A percentile compares a stretch with the other conserved stretches of the same genome.
Evolutionary conservation across 805 yeast species (phyloP).

Genomic region (Zygotorulaspora chibaensis): DNA sequence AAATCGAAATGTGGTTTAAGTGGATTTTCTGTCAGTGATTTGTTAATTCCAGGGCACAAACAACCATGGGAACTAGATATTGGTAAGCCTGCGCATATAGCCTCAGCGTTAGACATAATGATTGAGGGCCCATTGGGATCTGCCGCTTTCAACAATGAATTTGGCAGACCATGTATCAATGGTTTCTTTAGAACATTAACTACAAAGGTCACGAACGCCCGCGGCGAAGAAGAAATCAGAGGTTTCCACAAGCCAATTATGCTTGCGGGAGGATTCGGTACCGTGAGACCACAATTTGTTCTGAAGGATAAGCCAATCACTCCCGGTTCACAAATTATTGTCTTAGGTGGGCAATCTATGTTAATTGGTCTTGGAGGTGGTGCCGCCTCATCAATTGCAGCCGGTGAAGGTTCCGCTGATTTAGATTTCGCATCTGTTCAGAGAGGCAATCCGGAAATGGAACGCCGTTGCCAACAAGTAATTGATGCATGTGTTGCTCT

Average conservation of each 20-base stretch:
- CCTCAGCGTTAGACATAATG: slow-evolving; percentile 91
- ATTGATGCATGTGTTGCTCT: slow-evolving; percentile 88
- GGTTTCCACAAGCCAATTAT: slow-evolving; percentile 99
- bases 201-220: slow-evolving; percentile 60
- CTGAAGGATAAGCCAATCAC: slow-evolving; percentile 82
- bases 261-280: slow-evolving; percentile 99
- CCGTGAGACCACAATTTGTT: slow-evolving; percentile 89
- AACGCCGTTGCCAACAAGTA: slow-evolving; percentile 97
- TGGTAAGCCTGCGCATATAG: slow-evolving; percentile 91
- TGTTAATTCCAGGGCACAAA: slow-evolving; percentile 73
- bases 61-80: slow-evolving; percentile 95
- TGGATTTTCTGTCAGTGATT: slow-evolving; percentile 89
- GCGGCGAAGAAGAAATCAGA: slow-evolving; percentile 69
- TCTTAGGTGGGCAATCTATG: slow-evolving; percentile 97
- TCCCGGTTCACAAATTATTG: slow-evolving; percentile 87
- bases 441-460: slow-evolving; percentile 99
- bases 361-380: slow-evolving; percentile 99
- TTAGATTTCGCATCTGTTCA: slow-evolving; percentile 98
- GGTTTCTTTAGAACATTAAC: slow-evolving; percentile 97
- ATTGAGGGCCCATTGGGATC: slow-evolving; percentile 96
- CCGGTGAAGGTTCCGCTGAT: slow-evolving; percentile 94
- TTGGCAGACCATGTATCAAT: slow-evolving; percentile 94
- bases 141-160: slow-evolving; percentile 97
- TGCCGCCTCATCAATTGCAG: slow-evolving; percentile 95
- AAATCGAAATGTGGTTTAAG: slow-evolving; percentile 93